Evolutionary conservation across 805 yeast species (phyloP), one percentile per base, ranked within the genome.

Genomic region (Candida chauliodis): DNA sequence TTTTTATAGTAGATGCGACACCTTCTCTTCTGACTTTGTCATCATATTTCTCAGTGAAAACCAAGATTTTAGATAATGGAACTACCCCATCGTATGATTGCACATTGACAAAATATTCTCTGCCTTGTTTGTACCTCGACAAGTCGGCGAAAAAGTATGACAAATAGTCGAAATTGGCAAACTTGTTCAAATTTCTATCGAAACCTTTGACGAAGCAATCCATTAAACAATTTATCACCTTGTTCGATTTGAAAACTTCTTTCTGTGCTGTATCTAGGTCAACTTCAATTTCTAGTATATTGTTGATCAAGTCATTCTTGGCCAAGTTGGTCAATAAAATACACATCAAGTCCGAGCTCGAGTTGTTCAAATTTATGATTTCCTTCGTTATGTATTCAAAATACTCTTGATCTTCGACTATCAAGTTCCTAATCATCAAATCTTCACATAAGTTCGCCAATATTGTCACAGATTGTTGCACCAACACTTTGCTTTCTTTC

Each of bases 1-100:
- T 91, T 58, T 93, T 91, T 49, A 93, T 85, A 2, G 96, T 84
- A 4, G 95, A 84, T 1, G 95, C 95, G 26, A 87, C 90, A 53
- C 96, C 97, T 56, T 84, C 90, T 61, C 98, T 76, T 64, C 98
- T 79, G 18, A 78, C 77, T 51, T 78, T 78, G 10, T 86, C 71
- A 53, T 84, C 90, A 48, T 80, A 84, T 52, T 80, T 78, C 54
- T 86, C 90, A 4, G 96, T 84, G 62, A 88, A 89, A 0, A 80
- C 93, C 43, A 86, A 67, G 19, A 89, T 61, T 55, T 87, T 87
- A n/a, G 89, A 78, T 16, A 88, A 61, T 24, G 96, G 96, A 13
- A 84, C 80, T 14, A 85, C 82, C 14, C 61, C 67, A 55, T 88
- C 96, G 53, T 87, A 87, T 4, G 55, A 71, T 62, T 85, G 95